Conservation (phyloP, 495 filamentous ascomycete species). For the Tuber umbilicatum region DNA sequence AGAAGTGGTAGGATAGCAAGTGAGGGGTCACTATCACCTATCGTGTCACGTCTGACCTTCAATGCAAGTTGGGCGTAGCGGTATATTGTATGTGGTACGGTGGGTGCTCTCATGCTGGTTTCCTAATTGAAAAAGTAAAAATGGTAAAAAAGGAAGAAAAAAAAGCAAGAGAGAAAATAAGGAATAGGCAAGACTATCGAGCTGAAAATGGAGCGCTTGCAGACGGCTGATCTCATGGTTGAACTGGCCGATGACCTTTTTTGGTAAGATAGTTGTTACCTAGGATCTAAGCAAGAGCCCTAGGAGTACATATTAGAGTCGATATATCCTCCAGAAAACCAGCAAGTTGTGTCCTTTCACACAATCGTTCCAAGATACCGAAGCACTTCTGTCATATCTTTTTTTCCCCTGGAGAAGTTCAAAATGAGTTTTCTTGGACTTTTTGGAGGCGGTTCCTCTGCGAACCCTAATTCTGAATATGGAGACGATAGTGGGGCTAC, state of each 20-base stretch:
- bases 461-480: not conserved
- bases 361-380: not conserved
- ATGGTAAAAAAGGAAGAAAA: not conserved
- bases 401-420: not conserved
- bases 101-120: not conserved
- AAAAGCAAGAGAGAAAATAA: not conserved
- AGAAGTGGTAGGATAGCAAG: not conserved
- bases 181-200: not conserved
- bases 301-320: constrained; percentile 3
- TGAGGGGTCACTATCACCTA: not conserved
- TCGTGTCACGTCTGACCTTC: not conserved
- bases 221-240: not conserved
- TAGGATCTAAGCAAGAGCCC: not conserved
- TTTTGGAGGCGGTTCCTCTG: not conserved
- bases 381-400: not conserved
- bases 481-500: not conserved
- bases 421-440: constrained; percentile 1
- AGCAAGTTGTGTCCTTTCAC: not conserved
- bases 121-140: not conserved
- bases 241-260: not conserved
- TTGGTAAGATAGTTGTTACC: not conserved
- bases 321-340: not conserved
- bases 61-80: not conserved
- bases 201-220: not conserved
- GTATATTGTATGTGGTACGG: not conserved